Evolutionary conservation across 2,329 filamentous ascomycete species (phyloP), one percentile per base, ranked within the genome.

Genomic region (Aotearoamyces nothofagi): DNA sequence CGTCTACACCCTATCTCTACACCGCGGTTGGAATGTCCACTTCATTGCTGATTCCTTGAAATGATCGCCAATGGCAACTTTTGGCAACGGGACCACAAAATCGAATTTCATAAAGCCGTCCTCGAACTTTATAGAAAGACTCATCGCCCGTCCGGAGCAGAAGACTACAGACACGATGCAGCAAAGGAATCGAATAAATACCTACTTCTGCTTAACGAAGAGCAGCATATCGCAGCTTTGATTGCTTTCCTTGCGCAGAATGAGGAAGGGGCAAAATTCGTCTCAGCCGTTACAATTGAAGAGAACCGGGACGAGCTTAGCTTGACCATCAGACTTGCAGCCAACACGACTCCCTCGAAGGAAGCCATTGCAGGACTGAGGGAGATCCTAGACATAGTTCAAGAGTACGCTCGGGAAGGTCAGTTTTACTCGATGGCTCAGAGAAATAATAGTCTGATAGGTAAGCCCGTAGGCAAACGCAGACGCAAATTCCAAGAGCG

Each of bases 201-300:
- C 24, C 5, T 30, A 4, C 24, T 41, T 5, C 24, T 14, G 0
- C 29, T 33, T 19, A 26, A 33, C 9, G 32, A 39, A n/a, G 43
- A 45, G 24, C 35, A 35, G 15, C 34, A 44, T 29, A 30, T 45
- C 16, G 37, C 38, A n/a, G 40, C 42, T 24, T 23, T 39, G 19
- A 17, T 45, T 11, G 40, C 41, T 7, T 43, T 44, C 24, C 31
- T 45, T 9, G 34, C 38, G 9, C 33, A 37, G 30, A 17, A 15
- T 13, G 20, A 24, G 17, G 27, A 28, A 22, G 26, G 33, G 4
- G 15, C 17, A n/a, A 12, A 22, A 8, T 17, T 9, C 25, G 37
- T 43, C n/a, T 41, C 37, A 12, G 43, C 40, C 6, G 35, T 34
- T 8, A 37, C 32, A 9, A 14, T 44, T 4, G 35, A 44, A 24